Percentiles rank a stretch among this genome's conserved stretches.
These are phyloP conservation scores for Microascus cirrosus DNA, from an alignment of 2,329 filamentous ascomycete species.

Conservation along the genomic window DNA sequence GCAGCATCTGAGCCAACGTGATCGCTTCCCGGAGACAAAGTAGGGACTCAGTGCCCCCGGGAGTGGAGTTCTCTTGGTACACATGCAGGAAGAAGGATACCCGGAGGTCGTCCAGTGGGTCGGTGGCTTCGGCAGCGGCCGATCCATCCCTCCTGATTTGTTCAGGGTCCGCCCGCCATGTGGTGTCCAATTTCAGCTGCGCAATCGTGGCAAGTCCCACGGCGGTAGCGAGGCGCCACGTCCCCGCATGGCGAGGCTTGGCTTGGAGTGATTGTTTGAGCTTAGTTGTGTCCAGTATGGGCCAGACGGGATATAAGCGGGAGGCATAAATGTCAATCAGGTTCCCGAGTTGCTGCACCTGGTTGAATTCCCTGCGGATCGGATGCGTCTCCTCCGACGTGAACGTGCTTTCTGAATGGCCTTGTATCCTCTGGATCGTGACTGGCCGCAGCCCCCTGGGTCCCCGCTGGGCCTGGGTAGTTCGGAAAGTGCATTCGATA, in stretches of 20 bases:
- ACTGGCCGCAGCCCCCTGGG: conserved; percentile 32
- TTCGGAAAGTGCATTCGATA: conserved; percentile 39
- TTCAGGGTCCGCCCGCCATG: conserved; percentile 14
- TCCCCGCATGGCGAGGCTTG: conserved; percentile 19
- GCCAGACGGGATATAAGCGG: conserved; percentile 41
- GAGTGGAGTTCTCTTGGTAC: conserved; percentile 35
- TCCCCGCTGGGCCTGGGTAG: conserved; percentile 28
- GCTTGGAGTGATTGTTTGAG: conserved; percentile 24
- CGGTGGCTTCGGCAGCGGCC: conserved; percentile 11
- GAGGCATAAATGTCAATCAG: conserved; percentile 27
- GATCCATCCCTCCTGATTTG: conserved; percentile 15
- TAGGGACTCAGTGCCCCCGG: conserved; percentile 32
- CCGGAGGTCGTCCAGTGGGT: conserved; percentile 27
- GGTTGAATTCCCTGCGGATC: background rate
- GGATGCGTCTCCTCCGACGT: background rate
- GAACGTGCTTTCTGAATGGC: conserved; percentile 6
- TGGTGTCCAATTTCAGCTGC: conserved; percentile 29
- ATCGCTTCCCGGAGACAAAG: conserved; percentile 38
- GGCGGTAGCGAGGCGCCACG: conserved; percentile 29
- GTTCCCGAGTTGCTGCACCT: conserved; percentile 14
- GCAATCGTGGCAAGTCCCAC: conserved; percentile 35
- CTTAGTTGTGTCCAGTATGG: conserved; percentile 32
- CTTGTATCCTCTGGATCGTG: conserved; percentile 28
- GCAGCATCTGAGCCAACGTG: conserved; percentile 37
- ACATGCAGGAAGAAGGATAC: conserved; percentile 40